Conservation (phyloP, 1,284 basidiomycete species). For the Garcileccinum viscosum region DNA sequence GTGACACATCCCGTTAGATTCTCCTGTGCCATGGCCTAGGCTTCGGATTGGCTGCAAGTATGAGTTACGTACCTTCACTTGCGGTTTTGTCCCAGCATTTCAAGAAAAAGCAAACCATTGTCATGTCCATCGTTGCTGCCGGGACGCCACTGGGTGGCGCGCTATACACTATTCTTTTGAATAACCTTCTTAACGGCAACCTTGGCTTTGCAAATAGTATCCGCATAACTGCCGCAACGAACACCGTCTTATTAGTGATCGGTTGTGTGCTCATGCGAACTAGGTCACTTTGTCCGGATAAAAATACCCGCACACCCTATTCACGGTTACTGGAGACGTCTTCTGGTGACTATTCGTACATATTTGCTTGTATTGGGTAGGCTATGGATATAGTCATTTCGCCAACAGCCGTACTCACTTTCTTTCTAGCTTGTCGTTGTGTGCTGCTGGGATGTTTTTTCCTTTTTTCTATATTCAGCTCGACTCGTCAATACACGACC, state of each 20-base stretch:
- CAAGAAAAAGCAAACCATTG: slow-evolving; percentile 35
- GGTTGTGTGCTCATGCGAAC: slow-evolving; percentile 38
- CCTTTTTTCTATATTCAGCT: slow-evolving; percentile 39
- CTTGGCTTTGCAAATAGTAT: too few relatives aligned
- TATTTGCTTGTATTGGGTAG: slow-evolving; percentile 35
- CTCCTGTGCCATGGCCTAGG: slow-evolving; percentile 44
- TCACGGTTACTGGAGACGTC: slow-evolving; percentile 21
- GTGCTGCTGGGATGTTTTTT: slow-evolving; percentile 32
- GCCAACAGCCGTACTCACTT: not conserved
- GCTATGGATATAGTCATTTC: not conserved
- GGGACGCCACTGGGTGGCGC: slow-evolving; percentile 41
- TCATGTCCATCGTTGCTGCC: slow-evolving; percentile 40
- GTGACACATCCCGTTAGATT: slow-evolving; percentile 26
- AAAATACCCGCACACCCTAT: slow-evolving; percentile 17
- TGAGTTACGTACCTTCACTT: slow-evolving; percentile 40
- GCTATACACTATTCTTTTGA: slow-evolving; percentile 44
- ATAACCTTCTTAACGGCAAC: slow-evolving; percentile 39
- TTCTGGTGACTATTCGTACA: slow-evolving; percentile 29
- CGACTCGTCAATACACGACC: slow-evolving; percentile 29
- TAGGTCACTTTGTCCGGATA: slow-evolving; percentile 16
- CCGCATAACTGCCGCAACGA: too few relatives aligned
- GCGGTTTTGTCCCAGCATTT: slow-evolving; percentile 46
- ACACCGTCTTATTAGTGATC: slow-evolving; percentile 29
- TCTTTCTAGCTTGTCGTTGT: slow-evolving; percentile 28
- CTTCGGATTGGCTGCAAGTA: slow-evolving; percentile 40